Base-by-base conservation (phyloP, 2,329 filamentous ascomycete genomes). In the Pyricularia sp. region DNA sequence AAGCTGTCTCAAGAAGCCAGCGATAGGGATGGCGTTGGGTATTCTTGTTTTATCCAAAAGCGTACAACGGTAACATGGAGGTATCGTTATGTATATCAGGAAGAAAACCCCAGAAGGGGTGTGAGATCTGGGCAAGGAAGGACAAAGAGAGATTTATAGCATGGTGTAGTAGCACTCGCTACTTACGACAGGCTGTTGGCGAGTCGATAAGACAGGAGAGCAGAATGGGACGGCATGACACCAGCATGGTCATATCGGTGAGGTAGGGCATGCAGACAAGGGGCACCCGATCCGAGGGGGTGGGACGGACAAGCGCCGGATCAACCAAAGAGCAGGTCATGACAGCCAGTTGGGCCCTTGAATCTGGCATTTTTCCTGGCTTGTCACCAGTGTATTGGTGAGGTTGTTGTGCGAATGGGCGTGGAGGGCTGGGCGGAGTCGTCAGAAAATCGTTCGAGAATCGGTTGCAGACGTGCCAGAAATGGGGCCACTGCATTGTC, bases 391-490 rank as follows among this genome's bases (percentile, higher is more conserved):
- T 33, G 57, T 22, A 33, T 35, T 30, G 28, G 4, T 28, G 63
- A 19, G 60, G 59, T 13, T 22, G 40, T 26, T 60, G 24, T 31
- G 53, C 53, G 55, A 55, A 60, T 57, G 30, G 24, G 26, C 22
- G 35, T 60, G 30, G 19, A 33, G 22, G 66, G 53, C 65, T 62
- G 65, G 66, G 68, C 70, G 68, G 66, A 69, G 70, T 68, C 68
- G 68, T 66, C 67, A 68, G 68, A 72, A 59, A 72, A 72, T 73
- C 72, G 72, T 66, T 70, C 71, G 73, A 74, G 72, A 66, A 60
- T 62, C 40, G 66, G 65, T 68, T 66, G 68, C 64, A 65, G 68
- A 68, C 60, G 66, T 62, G 68, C 67, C 66, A 65, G 69, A 70
- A 59, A 71, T 73, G 71, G 70, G 72, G 71, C 72, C 70, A 73